A percentile compares a stretch with the other conserved stretches of the same genome.
These are phyloP conservation scores for Aaosphaeria pasadenensis DNA, from an alignment of 2,329 filamentous ascomycete species.

Conservation along the genomic window DNA sequence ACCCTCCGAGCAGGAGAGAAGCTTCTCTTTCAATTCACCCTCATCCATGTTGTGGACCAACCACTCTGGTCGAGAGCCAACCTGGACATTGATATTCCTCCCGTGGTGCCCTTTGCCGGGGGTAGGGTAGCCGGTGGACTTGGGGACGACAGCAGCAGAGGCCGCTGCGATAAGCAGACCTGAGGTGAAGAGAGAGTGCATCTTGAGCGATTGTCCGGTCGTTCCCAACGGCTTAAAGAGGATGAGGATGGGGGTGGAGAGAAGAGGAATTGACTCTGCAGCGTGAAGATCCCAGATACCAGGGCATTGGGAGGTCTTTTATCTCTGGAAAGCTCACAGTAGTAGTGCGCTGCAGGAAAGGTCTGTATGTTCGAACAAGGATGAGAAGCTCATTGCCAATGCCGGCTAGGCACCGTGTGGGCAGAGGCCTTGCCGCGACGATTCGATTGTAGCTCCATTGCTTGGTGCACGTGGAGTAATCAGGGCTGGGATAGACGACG, in stretches of 20 bases:
- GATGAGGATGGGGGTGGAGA: constrained; percentile 1
- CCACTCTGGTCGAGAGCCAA: constrained; percentile 36
- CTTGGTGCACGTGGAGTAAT: no score
- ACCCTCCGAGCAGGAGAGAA: constrained; percentile 35
- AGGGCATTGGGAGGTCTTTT: no score
- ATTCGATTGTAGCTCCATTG: no score
- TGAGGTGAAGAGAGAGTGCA: constrained; percentile 26
- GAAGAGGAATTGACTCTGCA: constrained; percentile 4
- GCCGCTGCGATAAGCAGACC: constrained; percentile 24
- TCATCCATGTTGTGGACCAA: constrained; percentile 39
- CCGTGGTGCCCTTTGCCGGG: constrained; percentile 6
- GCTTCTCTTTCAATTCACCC: constrained; percentile 33
- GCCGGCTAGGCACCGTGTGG: no score
- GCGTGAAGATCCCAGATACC: neutral
- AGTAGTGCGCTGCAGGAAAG: no score
- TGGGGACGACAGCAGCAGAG: constrained; percentile 22
- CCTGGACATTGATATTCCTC: constrained; percentile 28
- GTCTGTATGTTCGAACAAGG: no score
- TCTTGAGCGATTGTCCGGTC: constrained; percentile 10
- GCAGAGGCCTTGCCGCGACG: no score
- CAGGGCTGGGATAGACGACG: no score
- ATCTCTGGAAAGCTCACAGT: neutral
- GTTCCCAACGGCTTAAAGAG: neutral
- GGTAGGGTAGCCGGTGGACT: constrained; percentile 10
- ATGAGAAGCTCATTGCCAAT: no score